These are phyloP conservation scores for Eucalyptus cloeziana DNA, from an alignment of 345 rosid species.

Conservation along the genomic window DNA sequence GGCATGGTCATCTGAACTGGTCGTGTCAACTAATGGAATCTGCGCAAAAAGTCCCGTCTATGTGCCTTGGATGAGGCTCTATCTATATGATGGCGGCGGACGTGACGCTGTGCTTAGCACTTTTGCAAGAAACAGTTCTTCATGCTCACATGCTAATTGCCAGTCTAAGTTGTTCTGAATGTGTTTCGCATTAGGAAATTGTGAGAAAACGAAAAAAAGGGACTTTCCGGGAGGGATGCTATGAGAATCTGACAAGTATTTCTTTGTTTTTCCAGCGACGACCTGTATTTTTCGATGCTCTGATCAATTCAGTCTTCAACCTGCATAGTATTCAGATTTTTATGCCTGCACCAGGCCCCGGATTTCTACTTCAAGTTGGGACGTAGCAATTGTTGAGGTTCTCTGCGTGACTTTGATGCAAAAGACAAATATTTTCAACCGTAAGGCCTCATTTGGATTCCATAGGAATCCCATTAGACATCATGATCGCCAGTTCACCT, in stretches of 20 bases:
- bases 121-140: not conserved
- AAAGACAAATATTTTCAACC: conserved; percentile 9
- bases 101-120: not conserved
- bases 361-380: not conserved
- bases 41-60: not conserved
- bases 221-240: not conserved
- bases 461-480: conserved; percentile 3
- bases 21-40: not conserved
- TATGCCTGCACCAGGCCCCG: not conserved
- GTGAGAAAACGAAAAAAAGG: not conserved
- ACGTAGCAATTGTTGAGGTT: not conserved
- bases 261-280: not conserved
- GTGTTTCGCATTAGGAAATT: not conserved
- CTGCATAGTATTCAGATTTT: not conserved
- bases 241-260: not conserved
- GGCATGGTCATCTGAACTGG: not conserved
- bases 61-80: not conserved
- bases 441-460: conserved; percentile 8
- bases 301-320: not conserved
- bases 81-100: not conserved
- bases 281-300: not conserved
- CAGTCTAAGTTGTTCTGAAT: not conserved
- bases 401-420: not conserved
- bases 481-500: not conserved
- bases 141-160: not conserved